Percentiles rank a stretch among this genome's conserved stretches.
phyloP scores from a whole-genome alignment of 352 stramenopile species.

The Hyaloperonospora arabidopsidis region DNA sequence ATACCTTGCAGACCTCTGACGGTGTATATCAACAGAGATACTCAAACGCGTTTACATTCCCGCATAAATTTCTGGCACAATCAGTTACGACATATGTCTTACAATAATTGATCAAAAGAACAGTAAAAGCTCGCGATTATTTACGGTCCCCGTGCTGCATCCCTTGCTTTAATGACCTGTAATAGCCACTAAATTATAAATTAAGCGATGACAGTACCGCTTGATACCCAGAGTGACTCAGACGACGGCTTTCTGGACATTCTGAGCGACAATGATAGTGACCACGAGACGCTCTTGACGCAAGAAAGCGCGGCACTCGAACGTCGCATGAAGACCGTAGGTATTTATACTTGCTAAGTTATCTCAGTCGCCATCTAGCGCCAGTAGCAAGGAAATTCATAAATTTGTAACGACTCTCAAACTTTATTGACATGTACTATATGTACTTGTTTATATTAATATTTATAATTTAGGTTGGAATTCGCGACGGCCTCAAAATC shows the following conservation, averaged over 20 bases:
- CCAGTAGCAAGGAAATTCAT: no score
- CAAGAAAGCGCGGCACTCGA: conserved; percentile 53
- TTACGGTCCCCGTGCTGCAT: no score
- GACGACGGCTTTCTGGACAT: conserved; percentile 67
- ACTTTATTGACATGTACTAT: no score
- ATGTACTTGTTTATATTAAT: conserved; percentile 3
- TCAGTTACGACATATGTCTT: no score
- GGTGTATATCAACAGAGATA: no score
- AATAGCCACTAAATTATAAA: no score
- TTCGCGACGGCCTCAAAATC: conserved; percentile 59
- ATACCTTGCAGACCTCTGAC: no score
- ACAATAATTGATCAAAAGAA: no score
- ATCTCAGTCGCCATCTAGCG: not conserved
- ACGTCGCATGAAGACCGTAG: conserved; percentile 53
- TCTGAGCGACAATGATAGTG: conserved; percentile 42
- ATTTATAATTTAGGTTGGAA: conserved; percentile 34
- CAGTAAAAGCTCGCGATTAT: no score
- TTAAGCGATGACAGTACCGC: not conserved
- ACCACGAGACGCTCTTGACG: conserved; percentile 31
- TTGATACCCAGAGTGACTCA: conserved; percentile 8
- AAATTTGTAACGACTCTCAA: not conserved
- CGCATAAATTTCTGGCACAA: no score
- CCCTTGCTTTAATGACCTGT: no score
- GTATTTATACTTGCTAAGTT: conserved; percentile 1
- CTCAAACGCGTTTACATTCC: no score